Conservation (phyloP, 768 basidiomycete species). For the Trametes cinnabarina region DNA sequence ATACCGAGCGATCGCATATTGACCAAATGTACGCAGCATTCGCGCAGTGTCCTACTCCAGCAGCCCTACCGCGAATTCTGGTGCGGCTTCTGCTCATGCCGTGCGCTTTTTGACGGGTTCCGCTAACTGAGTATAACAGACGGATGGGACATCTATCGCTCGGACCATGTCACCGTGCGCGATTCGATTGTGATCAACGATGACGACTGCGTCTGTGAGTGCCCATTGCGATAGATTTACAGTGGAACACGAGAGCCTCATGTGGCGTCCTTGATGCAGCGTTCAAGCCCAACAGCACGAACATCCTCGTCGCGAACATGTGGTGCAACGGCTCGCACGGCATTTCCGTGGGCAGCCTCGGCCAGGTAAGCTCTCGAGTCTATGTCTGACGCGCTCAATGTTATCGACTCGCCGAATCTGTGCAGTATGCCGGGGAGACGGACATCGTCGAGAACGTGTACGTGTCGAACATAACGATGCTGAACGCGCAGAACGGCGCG, state of each 20-base stretch:
- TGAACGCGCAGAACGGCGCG: slow-evolving; percentile 47
- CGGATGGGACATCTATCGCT: slow-evolving; percentile 52
- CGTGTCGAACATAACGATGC: slow-evolving; percentile 42
- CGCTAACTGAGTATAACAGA: slow-evolving; percentile 25
- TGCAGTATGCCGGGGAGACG: slow-evolving; percentile 36
- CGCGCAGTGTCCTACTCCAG: slow-evolving; percentile 35
- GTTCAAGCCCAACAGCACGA: slow-evolving; percentile 48
- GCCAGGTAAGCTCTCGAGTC: slow-evolving; percentile 29
- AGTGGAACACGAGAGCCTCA: neutral
- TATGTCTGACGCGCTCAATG: neutral
- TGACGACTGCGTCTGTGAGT: slow-evolving; percentile 40
- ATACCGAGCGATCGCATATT: neutral
- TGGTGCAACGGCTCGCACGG: slow-evolving; percentile 45
- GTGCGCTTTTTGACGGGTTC: neutral
- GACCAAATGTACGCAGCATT: slow-evolving; percentile 24
- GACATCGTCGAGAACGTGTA: slow-evolving; percentile 47
- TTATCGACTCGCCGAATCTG: neutral
- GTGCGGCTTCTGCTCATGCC: too few species aligned
- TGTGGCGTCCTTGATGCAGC: slow-evolving; percentile 20
- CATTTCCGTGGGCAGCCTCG: slow-evolving; percentile 49
- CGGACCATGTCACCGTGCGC: slow-evolving; percentile 32
- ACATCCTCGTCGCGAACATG: slow-evolving; percentile 41
- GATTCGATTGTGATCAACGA: slow-evolving; percentile 41
- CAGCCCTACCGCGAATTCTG: slow-evolving; percentile 35
- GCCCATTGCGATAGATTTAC: neutral